Evolutionary conservation across 2,329 filamentous ascomycete species (phyloP), one percentile per base, ranked within the genome.

Genomic region (Phialophora tarda): DNA sequence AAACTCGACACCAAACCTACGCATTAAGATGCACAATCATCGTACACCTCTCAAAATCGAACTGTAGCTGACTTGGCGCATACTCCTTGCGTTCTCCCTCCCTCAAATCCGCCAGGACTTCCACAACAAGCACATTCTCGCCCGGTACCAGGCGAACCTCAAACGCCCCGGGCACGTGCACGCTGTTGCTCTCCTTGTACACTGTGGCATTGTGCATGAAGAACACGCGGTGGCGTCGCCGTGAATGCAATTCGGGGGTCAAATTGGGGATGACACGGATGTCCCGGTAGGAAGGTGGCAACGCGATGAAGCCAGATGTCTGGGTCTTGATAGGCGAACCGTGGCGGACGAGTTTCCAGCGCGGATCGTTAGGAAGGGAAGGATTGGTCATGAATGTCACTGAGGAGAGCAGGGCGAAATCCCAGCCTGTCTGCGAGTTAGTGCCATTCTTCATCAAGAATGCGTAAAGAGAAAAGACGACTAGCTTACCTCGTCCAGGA

Each of bases 121-220:
- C 90, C 7, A 96, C 84, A 72, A 93, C 90, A 59, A 97, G 85
- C 54, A 89, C 85, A 72, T 95, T 96, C 59, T 92, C 84, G 6
- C 92, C 92, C 1, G 86, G 84, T 28, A 86, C 84, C 30, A 97
- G 80, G 59, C 86, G 86, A 7, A 88, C 85, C 72, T 97, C 93
- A 72, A 92, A 97, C 0, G 90, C 80, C n/a, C 89, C 88, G 69
- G 87, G 87, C 66, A 83, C 82, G 55, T 78, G 82, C 71, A 84
- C 82, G 21, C 71, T 69, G 34, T 68, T 70, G 44, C 64, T 62
- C 23, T 71, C 67, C 47, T 54, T 61, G 59, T 67, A 64, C 2
- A 66, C 55, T 4, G 63, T 55, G 23, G 58, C 47, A 62, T 73
- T 72, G 48, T 68, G 66, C 47, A 65, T 64, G 34, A 72, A 67